Evolutionary conservation across 176 grass and related monocot genomes (phyloP).

Genomic region (Elymus sibiricus): DNA sequence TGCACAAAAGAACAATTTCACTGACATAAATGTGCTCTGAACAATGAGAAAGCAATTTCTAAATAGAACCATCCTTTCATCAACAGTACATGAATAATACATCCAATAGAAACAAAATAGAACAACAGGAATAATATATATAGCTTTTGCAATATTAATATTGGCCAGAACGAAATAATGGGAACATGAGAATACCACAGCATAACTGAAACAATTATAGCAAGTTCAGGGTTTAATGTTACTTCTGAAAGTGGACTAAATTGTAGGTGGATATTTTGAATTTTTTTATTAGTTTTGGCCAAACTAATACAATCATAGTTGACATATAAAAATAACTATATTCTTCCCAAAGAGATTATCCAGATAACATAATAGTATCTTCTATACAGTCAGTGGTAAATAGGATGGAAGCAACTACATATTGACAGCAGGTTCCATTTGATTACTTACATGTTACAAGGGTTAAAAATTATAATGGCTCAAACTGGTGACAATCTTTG

Average conservation of each 20-base stretch:
- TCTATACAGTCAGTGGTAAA: not conserved
- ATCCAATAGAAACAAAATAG: not conserved
- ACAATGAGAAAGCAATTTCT: not conserved
- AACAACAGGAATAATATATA: not conserved
- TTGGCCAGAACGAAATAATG: not conserved
- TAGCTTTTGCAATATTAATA: not conserved
- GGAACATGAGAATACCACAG: not conserved
- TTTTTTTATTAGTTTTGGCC: not conserved
- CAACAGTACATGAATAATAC: not conserved
- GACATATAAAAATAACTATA: too few relatives aligned
- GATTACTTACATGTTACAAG: slow-evolving; percentile 7
- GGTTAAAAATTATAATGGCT: not conserved
- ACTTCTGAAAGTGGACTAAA: not conserved
- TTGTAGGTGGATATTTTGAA: not conserved
- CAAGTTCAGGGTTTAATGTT: not conserved
- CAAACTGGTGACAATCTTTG: not conserved
- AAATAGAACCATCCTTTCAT: not conserved
- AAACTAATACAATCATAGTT: not conserved
- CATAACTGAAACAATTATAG: too few relatives aligned
- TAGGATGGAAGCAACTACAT: not conserved
- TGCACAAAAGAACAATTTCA: not conserved
- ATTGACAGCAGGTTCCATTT: not conserved
- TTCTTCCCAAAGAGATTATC: not conserved
- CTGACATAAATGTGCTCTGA: not conserved
- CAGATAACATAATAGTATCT: not conserved